Percentiles rank a stretch among this genome's conserved stretches.
Conservation (phyloP, 768 basidiomycete species). For the Leccinellum luteum region DNA sequence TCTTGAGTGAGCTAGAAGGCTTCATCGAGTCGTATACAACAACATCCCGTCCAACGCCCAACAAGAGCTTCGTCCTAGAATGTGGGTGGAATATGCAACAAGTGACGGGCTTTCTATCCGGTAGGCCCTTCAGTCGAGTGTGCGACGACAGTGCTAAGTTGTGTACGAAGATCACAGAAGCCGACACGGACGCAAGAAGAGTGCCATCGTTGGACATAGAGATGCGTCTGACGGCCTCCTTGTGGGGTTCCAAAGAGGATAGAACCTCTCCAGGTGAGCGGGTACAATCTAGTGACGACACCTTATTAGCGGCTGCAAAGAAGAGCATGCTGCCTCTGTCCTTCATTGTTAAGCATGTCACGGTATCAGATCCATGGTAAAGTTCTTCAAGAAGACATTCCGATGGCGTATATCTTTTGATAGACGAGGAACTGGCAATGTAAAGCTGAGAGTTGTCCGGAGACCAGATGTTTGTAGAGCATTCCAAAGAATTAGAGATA, state of each 20-base stretch:
- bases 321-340: slow-evolving; percentile 43
- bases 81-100: slow-evolving; percentile 64
- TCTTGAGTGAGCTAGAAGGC: slow-evolving; percentile 54
- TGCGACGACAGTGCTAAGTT: slow-evolving; percentile 55
- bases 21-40: slow-evolving; percentile 62
- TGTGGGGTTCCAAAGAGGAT: slow-evolving; percentile 54
- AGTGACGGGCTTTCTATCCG: slow-evolving; percentile 37
- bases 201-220: slow-evolving; percentile 58
- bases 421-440: slow-evolving; percentile 43
- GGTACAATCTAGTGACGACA: slow-evolving; percentile 51
- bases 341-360: slow-evolving; percentile 33
- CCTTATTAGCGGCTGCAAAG: slow-evolving; percentile 43
- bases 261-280: slow-evolving; percentile 37
- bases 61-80: slow-evolving; percentile 55
- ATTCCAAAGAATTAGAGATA: slow-evolving; percentile 33
- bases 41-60: slow-evolving; percentile 51
- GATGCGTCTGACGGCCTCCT: slow-evolving; percentile 46
- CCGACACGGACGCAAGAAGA: slow-evolving; percentile 56
- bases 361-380: slow-evolving; percentile 30
- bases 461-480: slow-evolving; percentile 46
- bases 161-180: slow-evolving; percentile 54
- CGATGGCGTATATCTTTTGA: slow-evolving; percentile 53
- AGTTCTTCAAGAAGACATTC: slow-evolving; percentile 45
- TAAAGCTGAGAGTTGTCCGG: slow-evolving; percentile 54
- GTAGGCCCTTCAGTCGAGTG: slow-evolving; percentile 53